Evolutionary conservation across 129 eudicot species (phyloP).

Genomic region (Tagetes patula): DNA sequence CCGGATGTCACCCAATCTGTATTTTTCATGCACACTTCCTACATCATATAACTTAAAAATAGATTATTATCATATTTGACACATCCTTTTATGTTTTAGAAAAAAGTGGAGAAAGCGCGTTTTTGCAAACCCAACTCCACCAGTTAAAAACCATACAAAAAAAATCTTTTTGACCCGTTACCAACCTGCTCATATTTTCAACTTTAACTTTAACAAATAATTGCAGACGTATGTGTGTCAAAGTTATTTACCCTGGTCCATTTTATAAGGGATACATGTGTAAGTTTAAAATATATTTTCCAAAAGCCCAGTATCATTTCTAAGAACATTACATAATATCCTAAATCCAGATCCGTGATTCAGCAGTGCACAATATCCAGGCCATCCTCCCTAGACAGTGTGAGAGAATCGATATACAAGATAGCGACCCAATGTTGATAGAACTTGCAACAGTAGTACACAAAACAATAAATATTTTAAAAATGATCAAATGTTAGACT

Average conservation of each 20-base stretch:
- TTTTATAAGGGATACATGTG: neutral
- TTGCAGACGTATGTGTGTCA: neutral
- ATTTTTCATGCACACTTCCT: neutral
- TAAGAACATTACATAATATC: neutral
- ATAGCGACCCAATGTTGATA: neutral
- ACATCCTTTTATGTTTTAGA: neutral
- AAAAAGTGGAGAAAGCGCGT: neutral
- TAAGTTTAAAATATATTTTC: constrained; percentile 4
- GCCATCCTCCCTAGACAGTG: constrained; percentile 14
- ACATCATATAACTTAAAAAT: neutral
- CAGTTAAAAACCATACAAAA: neutral
- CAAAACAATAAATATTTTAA: neutral
- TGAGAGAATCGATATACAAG: constrained; percentile 6
- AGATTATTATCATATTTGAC: neutral
- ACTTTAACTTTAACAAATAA: neutral
- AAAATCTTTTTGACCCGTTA: neutral
- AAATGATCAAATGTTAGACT: neutral
- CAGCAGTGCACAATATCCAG: neutral
- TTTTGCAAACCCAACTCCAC: neutral
- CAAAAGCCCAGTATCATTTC: neutral
- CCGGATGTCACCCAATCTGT: neutral
- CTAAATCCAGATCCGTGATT: neutral
- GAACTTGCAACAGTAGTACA: constrained; percentile 5
- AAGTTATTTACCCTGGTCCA: constrained; percentile 12
- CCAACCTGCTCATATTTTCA: neutral